Evolutionary conservation across 495 filamentous ascomycete species (phyloP).

Genomic region (Aspergillus taichungensis): DNA sequence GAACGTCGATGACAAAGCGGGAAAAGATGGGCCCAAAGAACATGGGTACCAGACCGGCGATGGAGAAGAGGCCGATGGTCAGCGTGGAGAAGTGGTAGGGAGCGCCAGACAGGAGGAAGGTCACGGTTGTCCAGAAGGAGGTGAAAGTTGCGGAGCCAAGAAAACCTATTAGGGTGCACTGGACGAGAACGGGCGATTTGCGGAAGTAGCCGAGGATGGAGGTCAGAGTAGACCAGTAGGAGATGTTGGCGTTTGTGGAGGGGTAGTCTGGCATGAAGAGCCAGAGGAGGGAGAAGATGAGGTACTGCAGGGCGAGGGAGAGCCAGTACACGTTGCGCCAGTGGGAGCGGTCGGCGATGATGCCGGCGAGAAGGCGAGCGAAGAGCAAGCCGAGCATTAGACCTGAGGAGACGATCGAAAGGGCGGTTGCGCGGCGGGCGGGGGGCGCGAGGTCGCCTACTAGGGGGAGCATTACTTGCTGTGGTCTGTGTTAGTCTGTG

Average conservation of each 20-base stretch:
- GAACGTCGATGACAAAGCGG: conserved; percentile 59
- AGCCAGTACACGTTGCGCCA: conserved; percentile 83
- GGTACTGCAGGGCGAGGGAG: conserved; percentile 60
- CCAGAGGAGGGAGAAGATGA: conserved; percentile 59
- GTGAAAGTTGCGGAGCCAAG: conserved; percentile 52
- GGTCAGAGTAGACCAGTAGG: conserved; percentile 57
- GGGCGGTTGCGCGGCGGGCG: conserved; percentile 54
- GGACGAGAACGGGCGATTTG: conserved; percentile 58
- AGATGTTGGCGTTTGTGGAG: conserved; percentile 49
- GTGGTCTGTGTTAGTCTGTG: neutral
- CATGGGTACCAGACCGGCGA: conserved; percentile 67
- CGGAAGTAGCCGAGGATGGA: conserved; percentile 52
- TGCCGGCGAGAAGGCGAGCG: conserved; percentile 67
- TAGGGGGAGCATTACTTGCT: conserved; percentile 73
- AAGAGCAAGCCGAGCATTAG: conserved; percentile 67
- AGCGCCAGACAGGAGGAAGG: conserved; percentile 60
- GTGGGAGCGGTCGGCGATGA: conserved; percentile 57
- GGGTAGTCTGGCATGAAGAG: conserved; percentile 78
- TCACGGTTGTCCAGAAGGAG: conserved; percentile 76
- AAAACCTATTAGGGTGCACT: conserved; percentile 52
- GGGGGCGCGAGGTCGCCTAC: conserved; percentile 74
- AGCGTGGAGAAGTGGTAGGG: conserved; percentile 62
- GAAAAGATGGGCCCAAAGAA: conserved; percentile 57
- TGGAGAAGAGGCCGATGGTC: conserved; percentile 66
- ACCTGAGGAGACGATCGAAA: conserved; percentile 70